A percentile compares a stretch with the other conserved stretches of the same genome.
Conservation (phyloP, 1,284 basidiomycete genomes). For the Neotropicomus parvogracilis region DNA sequence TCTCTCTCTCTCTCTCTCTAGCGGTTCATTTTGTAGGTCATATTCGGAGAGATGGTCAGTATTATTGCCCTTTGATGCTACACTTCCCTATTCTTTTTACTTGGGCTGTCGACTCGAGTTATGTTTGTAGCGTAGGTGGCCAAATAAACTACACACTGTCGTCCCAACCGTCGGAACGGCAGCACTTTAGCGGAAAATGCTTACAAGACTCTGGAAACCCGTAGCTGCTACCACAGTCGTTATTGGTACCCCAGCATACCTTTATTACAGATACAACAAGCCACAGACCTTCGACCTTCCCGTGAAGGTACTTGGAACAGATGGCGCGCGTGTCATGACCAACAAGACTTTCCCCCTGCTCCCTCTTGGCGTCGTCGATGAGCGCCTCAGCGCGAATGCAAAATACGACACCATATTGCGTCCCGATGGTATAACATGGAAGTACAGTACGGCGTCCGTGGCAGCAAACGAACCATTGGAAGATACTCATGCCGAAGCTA, state of each 20-base stretch:
- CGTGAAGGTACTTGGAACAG: slow-evolving; percentile 50
- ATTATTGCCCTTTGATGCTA: too few species aligned
- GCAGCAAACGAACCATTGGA: slow-evolving; percentile 89
- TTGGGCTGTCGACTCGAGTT: too few species aligned
- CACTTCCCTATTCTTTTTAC: too few species aligned
- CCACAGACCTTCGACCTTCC: slow-evolving; percentile 52
- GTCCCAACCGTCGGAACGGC: too few species aligned
- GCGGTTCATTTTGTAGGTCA: too few species aligned
- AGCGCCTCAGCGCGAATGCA: slow-evolving; percentile 57
- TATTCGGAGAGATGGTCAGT: too few species aligned
- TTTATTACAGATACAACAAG: slow-evolving; percentile 39
- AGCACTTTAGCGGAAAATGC: slow-evolving; percentile 39
- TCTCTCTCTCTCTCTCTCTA: too few species aligned
- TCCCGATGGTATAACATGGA: slow-evolving; percentile 59
- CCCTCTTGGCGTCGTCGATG: slow-evolving; percentile 53
- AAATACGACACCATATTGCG: slow-evolving; percentile 43
- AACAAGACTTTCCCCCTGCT: slow-evolving; percentile 55
- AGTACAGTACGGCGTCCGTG: slow-evolving; percentile 74
- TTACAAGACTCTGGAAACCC: slow-evolving; percentile 63
- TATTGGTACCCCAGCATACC: slow-evolving; percentile 42
- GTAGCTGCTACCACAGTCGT: slow-evolving; percentile 38
- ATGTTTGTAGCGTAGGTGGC: too few species aligned
- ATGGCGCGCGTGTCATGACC: slow-evolving; percentile 57
- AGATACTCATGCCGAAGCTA: slow-evolving; percentile 74
- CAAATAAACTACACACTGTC: too few species aligned